These are phyloP conservation scores for Globisporangium paroecandrum DNA, from an alignment of 352 stramenopile genomes.

Conservation along the genomic window DNA sequence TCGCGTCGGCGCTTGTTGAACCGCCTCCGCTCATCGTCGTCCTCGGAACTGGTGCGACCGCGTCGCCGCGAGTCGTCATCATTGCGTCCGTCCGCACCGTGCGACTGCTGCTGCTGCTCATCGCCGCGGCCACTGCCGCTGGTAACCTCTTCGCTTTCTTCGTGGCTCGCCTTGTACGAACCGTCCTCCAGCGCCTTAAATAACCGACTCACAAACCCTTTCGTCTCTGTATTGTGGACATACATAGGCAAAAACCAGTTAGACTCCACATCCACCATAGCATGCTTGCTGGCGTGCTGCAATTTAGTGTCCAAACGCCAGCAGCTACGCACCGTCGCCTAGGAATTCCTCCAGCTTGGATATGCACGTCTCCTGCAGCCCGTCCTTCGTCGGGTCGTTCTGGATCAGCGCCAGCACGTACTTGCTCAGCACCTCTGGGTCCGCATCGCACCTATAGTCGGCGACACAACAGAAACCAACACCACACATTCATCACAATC, in stretches of 20 bases:
- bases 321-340: conserved; percentile 50
- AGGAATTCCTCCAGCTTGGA: conserved; percentile 85
- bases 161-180: conserved; percentile 40
- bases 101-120: conserved; percentile 7
- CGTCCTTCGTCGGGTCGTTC: conserved; percentile 72
- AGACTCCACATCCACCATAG: conserved; percentile 1
- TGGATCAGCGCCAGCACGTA: conserved; percentile 85
- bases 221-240: conserved; percentile 47
- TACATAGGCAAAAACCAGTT: neutral
- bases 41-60: conserved; percentile 36
- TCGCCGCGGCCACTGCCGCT: neutral
- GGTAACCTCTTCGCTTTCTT: conserved; percentile 23
- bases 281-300: neutral
- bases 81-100: conserved; percentile 19
- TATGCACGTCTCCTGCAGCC: conserved; percentile 65
- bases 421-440: conserved; percentile 85
- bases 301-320: neutral
- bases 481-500: neutral
- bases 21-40: conserved; percentile 52
- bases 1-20: conserved; percentile 62
- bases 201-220: conserved; percentile 63
- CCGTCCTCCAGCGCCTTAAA: conserved; percentile 65
- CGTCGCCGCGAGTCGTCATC: conserved; percentile 31
- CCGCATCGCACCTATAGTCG: conserved; percentile 66
- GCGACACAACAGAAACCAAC: conserved; percentile 10